phyloP scores from a whole-genome alignment of 2,329 filamentous ascomycete genomes.

The Orbilia quercus region DNA sequence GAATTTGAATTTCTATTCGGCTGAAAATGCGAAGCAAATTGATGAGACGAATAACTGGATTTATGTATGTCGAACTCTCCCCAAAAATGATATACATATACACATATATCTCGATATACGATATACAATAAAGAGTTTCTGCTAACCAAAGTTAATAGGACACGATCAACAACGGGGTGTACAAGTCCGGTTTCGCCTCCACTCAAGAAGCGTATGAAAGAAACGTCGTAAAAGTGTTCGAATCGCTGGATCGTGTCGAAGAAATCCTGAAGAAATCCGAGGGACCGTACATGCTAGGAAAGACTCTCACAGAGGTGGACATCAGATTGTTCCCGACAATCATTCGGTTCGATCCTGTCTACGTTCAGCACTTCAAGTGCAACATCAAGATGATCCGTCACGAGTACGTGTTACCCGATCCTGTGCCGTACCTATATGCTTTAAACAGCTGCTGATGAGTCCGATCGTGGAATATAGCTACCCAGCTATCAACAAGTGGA shows the following conservation, averaged over 20 bases:
- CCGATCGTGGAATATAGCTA: conserved; percentile 65
- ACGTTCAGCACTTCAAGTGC: conserved; percentile 87
- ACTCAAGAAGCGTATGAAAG: conserved; percentile 84
- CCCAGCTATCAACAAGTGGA: conserved; percentile 81
- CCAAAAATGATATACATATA: no score
- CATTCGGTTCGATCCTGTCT: conserved; percentile 78
- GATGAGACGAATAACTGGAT: conserved; percentile 84
- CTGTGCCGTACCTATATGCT: not conserved
- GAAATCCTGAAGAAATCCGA: conserved; percentile 69
- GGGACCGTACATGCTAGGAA: conserved; percentile 78
- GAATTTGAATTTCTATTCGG: conserved; percentile 75
- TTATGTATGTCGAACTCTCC: conserved; percentile 67
- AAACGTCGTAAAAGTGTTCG: conserved; percentile 78
- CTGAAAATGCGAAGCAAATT: conserved; percentile 73
- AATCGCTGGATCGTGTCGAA: conserved; percentile 80
- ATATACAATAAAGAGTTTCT: no score
- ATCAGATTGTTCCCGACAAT: conserved; percentile 80
- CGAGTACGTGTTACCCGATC: conserved; percentile 65
- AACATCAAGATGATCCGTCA: conserved; percentile 73
- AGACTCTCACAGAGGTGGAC: conserved; percentile 81
- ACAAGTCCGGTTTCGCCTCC: conserved; percentile 78
- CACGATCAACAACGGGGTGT: conserved; percentile 76
- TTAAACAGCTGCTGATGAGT: not conserved
- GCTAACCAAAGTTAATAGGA: conserved; percentile 62
- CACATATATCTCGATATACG: no score